Percentiles rank a stretch among this genome's conserved stretches.
Evolutionary conservation across 2,329 filamentous ascomycete species (phyloP).

Genomic region (Colletotrichum phormii): DNA sequence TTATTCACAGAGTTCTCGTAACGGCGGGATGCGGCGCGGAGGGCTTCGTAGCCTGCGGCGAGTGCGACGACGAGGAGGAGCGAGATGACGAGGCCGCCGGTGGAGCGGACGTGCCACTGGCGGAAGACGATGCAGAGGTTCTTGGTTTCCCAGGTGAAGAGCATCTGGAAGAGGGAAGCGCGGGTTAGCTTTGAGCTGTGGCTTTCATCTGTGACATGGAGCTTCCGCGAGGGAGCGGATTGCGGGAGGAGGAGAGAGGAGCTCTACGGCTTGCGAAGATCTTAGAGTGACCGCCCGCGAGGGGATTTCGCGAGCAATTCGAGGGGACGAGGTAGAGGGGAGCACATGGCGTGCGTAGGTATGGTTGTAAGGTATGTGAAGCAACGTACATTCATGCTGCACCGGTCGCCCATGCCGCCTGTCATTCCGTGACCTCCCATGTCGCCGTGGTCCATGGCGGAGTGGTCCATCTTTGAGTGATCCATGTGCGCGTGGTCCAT

Average conservation of each 20-base stretch:
- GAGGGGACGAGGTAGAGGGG: background rate
- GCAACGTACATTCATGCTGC: conserved; percentile 87
- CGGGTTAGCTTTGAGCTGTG: conserved; percentile 33
- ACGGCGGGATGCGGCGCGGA: conserved; percentile 79
- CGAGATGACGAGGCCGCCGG: conserved; percentile 81
- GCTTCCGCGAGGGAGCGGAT: background rate
- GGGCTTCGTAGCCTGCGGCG: conserved; percentile 91
- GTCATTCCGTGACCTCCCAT: conserved; percentile 64
- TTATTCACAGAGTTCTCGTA: conserved; percentile 75
- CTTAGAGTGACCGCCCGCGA: background rate
- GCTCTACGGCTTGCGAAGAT: background rate
- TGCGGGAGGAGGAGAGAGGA: background rate
- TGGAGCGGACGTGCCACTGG: conserved; percentile 86
- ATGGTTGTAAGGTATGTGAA: background rate
- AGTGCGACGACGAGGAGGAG: conserved; percentile 85
- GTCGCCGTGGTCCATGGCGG: conserved; percentile 57
- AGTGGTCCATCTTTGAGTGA: conserved; percentile 56
- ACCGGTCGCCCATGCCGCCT: conserved; percentile 74
- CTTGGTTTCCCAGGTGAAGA: conserved; percentile 95
- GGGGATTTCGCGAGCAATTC: background rate
- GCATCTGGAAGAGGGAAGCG: conserved; percentile 74
- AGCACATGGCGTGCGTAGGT: background rate
- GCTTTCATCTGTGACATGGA: background rate
- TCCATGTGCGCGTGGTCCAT: conserved; percentile 49
- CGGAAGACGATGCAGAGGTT: conserved; percentile 97